Evolutionary conservation across 805 yeast genomes (phyloP), one percentile per base, ranked within the genome.

Genomic region (Candida easanensis): DNA sequence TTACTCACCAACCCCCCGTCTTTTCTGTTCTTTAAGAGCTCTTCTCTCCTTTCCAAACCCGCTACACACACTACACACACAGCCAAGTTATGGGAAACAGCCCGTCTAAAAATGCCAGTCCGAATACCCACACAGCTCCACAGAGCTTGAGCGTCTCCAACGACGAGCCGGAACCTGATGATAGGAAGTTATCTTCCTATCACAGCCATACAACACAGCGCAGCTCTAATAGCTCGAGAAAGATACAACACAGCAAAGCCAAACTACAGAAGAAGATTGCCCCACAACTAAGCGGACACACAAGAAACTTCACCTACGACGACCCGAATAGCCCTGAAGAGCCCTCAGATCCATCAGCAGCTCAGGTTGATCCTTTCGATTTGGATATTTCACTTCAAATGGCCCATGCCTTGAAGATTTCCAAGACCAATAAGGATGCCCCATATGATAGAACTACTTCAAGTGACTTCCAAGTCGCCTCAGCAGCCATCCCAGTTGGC

Each of bases 41-140:
- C 15, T 10, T 10, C 9, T 4, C 11, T 14, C 22, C 14, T 32
- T 22, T 16, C 23, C 19, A 13, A 36, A 16, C 33, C 17, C 25
- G 14, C 15, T 19, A 16, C 30, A 19, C 40, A 36, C 39, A 36
- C 38, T 10, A 16, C 39, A 34, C 23, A 38, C 37, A 31, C 42
- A 39, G 27, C 40, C 47, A 44, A 38, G 45, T 49, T 58, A 78
- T 78, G 83, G 83, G 84, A 67, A 78, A 77, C 68, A 77, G 77
- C 82, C 83, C 83, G 71, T 77, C 83, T 33, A 65, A 50, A 38
- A 56, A 56, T 56, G 65, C 63, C 56, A 61, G 63, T 54, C 66
- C 69, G 64, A 62, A 58, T 61, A 56, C 68, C 61, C 61, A 56
- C 48, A 44, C 53, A 17, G 44, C 51, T 48, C 47, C 35, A 28